These are phyloP conservation scores for Ogataea zsoltii DNA, from an alignment of 805 yeast species.

Conservation along the genomic window DNA sequence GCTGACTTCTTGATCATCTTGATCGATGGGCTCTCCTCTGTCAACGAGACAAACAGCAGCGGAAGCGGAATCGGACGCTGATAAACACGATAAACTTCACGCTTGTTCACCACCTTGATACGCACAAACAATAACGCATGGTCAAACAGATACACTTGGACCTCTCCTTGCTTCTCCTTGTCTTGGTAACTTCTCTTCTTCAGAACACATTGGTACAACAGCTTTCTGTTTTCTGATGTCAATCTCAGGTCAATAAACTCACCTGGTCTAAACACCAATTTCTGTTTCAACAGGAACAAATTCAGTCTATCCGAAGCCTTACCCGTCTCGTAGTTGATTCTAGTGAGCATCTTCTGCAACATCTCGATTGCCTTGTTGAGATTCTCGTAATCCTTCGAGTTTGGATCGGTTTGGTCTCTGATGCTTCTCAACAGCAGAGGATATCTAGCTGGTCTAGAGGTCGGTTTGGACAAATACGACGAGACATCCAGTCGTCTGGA, in stretches of 20 bases:
- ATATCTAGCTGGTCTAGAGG: constrained; percentile 93
- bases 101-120: constrained; percentile 80
- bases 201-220: constrained; percentile 75
- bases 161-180: constrained; percentile 70
- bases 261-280: constrained; percentile 75
- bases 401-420: constrained; percentile 77
- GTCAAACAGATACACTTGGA: constrained; percentile 85
- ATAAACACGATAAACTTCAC: constrained; percentile 89
- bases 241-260: constrained; percentile 86
- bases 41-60: constrained; percentile 67
- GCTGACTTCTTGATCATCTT: constrained; percentile 44
- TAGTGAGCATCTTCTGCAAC: constrained; percentile 70
- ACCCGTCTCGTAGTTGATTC: constrained; percentile 87
- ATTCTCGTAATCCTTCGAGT: constrained; percentile 67
- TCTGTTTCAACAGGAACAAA: constrained; percentile 81
- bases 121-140: constrained; percentile 84
- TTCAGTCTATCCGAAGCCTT: constrained; percentile 91
- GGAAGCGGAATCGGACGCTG: constrained; percentile 87
- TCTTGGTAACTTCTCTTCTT: constrained; percentile 70
- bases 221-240: constrained; percentile 75
- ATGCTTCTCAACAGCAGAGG: constrained; percentile 82
- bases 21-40: constrained; percentile 74
- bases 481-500: constrained; percentile 87
- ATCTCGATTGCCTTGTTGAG: constrained; percentile 73
- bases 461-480: constrained; percentile 92